phyloP scores from a whole-genome alignment of 2,329 filamentous ascomycete genomes.

The Alternaria dauci region DNA sequence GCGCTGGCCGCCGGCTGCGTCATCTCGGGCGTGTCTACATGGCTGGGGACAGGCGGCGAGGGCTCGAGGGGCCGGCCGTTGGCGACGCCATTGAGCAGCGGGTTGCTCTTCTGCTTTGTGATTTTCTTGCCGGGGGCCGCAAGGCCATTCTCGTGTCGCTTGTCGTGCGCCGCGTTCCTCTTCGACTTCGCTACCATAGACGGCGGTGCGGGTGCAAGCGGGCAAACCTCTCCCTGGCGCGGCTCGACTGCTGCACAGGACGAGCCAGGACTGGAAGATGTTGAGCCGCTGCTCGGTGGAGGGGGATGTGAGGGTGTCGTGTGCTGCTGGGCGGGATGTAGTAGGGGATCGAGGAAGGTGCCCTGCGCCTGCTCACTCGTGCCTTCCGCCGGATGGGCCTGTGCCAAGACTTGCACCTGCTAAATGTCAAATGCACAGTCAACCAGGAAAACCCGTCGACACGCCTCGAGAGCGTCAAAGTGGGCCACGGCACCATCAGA shows the following conservation, averaged over 20 bases:
- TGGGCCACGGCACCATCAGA: conserved; percentile 3
- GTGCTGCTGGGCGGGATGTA: conserved; percentile 27
- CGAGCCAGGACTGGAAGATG: conserved; percentile 57
- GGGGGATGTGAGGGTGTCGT: conserved; percentile 25
- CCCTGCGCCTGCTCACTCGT: conserved; percentile 16
- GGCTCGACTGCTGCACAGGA: conserved; percentile 55
- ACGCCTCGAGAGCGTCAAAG: background rate
- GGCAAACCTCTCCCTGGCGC: conserved; percentile 47
- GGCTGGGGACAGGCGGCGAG: conserved; percentile 51
- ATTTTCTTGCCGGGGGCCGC: conserved; percentile 79
- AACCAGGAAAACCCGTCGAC: conserved; percentile 11
- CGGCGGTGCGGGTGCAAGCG: conserved; percentile 41
- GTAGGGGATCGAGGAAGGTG: conserved; percentile 28
- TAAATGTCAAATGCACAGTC: conserved; percentile 20
- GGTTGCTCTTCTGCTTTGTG: conserved; percentile 58
- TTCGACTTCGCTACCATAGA: conserved; percentile 61
- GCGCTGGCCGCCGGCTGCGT: conserved; percentile 45
- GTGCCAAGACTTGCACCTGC: conserved; percentile 18
- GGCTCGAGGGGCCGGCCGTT: conserved; percentile 52
- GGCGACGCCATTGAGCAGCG: conserved; percentile 54
- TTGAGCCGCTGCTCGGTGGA: conserved; percentile 43
- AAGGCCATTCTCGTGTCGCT: conserved; percentile 85
- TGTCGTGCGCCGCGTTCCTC: conserved; percentile 57
- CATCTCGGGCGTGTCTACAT: conserved; percentile 47
- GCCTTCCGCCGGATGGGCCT: conserved; percentile 19